Percentiles rank a stretch among this genome's conserved stretches.
phyloP scores from a whole-genome alignment of 306 rosid species.

The Oxytropis ochrocephala region DNA sequence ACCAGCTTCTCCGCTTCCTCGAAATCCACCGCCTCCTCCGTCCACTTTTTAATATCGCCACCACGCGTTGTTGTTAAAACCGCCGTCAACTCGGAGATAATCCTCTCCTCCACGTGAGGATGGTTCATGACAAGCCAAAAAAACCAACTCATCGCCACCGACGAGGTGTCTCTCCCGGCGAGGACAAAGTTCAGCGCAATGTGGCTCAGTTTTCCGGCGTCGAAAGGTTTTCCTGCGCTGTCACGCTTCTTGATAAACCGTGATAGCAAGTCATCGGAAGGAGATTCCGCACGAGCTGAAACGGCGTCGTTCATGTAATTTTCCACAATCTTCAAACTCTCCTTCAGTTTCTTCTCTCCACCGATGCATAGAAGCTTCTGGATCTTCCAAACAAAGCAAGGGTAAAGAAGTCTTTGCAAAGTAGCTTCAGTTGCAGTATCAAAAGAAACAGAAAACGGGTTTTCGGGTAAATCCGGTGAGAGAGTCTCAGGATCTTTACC shows the following conservation, averaged over 20 bases:
- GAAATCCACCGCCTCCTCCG: constrained; percentile 60
- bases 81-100: constrained; percentile 40
- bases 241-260: constrained; percentile 74
- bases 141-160: constrained; percentile 94
- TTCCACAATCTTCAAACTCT: constrained; percentile 52
- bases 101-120: constrained; percentile 53
- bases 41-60: constrained; percentile 33
- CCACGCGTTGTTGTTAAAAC: constrained; percentile 63
- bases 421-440: constrained; percentile 83
- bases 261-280: constrained; percentile 75
- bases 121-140: constrained; percentile 83
- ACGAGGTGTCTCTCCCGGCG: constrained; percentile 96
- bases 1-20: constrained; percentile 73
- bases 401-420: constrained; percentile 69
- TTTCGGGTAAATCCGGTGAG: constrained; percentile 51
- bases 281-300: constrained; percentile 42
- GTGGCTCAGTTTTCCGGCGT: constrained; percentile 41
- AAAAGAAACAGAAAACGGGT: constrained; percentile 60
- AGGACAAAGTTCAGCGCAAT: constrained; percentile 88
- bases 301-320: constrained; percentile 78
- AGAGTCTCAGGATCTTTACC: constrained; percentile 90
- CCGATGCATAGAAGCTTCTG: constrained; percentile 53
- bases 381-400: constrained; percentile 57
- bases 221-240: constrained; percentile 41
- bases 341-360: constrained; percentile 38